Percentiles rank a stretch among this genome's conserved stretches.
phyloP scores from a whole-genome alignment of 2,329 filamentous ascomycete species.

The Hortaea sp. region DNA sequence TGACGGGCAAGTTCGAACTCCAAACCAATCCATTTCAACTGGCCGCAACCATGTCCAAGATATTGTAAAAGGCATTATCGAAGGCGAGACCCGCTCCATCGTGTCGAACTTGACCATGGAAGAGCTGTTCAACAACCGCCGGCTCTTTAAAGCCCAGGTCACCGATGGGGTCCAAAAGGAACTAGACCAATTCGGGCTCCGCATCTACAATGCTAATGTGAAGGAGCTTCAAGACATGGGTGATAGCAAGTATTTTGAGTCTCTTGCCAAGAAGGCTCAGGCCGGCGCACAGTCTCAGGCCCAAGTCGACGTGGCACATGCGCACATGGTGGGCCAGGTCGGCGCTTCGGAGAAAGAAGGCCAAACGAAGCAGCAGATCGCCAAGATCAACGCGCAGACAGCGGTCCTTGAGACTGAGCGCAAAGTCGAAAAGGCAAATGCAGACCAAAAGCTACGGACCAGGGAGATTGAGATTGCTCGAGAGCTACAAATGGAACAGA shows the following conservation, averaged over 20 bases:
- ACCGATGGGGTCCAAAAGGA: slow-evolving; percentile 61
- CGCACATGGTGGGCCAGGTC: slow-evolving; percentile 55
- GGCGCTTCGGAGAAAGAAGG: slow-evolving; percentile 70
- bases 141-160: slow-evolving; percentile 38
- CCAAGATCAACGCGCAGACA: slow-evolving; percentile 79
- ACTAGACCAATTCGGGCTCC: slow-evolving; percentile 66
- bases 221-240: slow-evolving; percentile 80
- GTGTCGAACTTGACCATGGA: slow-evolving; percentile 90
- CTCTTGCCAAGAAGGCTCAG: slow-evolving; percentile 71
- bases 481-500: slow-evolving; percentile 65
- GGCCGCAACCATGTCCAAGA: slow-evolving; percentile 62
- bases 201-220: slow-evolving; percentile 61
- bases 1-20: slow-evolving; percentile 32
- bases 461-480: slow-evolving; percentile 62
- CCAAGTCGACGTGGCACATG: slow-evolving; percentile 50
- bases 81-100: slow-evolving; percentile 75
- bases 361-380: slow-evolving; percentile 73
- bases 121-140: slow-evolving; percentile 63
- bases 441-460: slow-evolving; percentile 66
- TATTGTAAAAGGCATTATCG: slow-evolving; percentile 83
- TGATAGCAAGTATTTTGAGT: slow-evolving; percentile 73
- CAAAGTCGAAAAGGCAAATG: slow-evolving; percentile 66
- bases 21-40: slow-evolving; percentile 29
- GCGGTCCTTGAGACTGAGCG: slow-evolving; percentile 76
- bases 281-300: slow-evolving; percentile 78